Base-by-base conservation (phyloP, 805 yeast genomes). In the Myxozyma sirexii region DNA sequence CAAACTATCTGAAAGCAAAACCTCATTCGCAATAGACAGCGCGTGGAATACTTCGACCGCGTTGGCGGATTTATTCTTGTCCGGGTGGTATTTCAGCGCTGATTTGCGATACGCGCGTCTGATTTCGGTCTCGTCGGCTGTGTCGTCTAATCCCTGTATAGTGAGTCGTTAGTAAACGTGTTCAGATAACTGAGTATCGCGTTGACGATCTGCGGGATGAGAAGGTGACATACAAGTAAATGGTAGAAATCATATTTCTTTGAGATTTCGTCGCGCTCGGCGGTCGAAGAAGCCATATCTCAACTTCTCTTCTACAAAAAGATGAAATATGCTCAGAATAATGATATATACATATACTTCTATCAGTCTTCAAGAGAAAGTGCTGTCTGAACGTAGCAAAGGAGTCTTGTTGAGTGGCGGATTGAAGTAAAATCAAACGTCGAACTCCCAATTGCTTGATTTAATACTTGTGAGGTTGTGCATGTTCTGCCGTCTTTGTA, bases 21-120 rank as follows among this genome's bases (percentile, higher is more conserved):
- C 90, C 72, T 93, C 97, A 72, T 87, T 92, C 1, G 98, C 99
- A 74, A 92, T 97, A 21, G 96, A 87, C 48, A 94, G 88, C 70
- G 93, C 96, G 74, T 94, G 94, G 79, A 94, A 94, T 76, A 92
- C 92, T 71, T 90, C 97, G 2, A 96, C 88, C 19, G 84, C 77
- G 10, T 79, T 86, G 70, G 87, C 86, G 59, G 96, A 78, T 0
- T 82, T 71, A 3, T 84, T 91, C 71, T 94, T 93, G 74, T 93
- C 98, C 0, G 98, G 98, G 73, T 93, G 98, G 70, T 86, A 83
- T 60, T 79, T 78, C 43, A 93, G 78, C 17, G 98, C 98, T 48
- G 90, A 78, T 67, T 84, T 87, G 65, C 96, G 81, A 74, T 90
- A 93, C 0, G 97, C 96, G 71, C 82, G 85, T 67, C 87, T 85